Evolutionary conservation across 345 rosid species (phyloP).

Genomic region (Eucalyptus melliodora): DNA sequence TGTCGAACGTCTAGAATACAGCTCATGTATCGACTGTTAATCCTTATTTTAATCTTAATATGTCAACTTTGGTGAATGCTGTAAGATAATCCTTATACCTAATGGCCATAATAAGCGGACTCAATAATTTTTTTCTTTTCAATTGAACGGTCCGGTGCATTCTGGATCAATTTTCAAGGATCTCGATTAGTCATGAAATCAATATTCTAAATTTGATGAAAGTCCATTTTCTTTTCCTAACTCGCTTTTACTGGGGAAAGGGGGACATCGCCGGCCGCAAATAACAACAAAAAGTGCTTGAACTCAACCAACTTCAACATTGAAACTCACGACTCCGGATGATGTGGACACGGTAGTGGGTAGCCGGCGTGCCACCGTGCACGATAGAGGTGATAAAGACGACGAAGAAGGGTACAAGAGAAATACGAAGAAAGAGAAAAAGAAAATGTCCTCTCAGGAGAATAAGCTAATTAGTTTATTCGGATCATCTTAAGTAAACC

Average conservation of each 20-base stretch:
- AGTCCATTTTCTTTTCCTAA: neutral
- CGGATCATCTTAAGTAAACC: neutral
- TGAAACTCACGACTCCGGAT: neutral
- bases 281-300: neutral
- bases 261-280: neutral
- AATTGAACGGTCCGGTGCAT: neutral
- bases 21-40: neutral
- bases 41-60: neutral
- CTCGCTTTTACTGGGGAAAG: neutral
- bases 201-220: neutral
- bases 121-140: neutral
- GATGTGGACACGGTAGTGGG: neutral
- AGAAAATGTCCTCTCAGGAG: neutral
- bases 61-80: neutral
- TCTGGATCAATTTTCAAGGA: neutral
- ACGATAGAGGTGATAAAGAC: neutral
- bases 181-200: neutral
- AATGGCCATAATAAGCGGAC: neutral
- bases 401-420: neutral
- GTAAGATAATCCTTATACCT: neutral
- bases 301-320: neutral
- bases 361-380: neutral
- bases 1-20: neutral
- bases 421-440: neutral
- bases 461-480: neutral